phyloP scores from a whole-genome alignment of 306 rosid genomes.

The Prunus padus region DNA sequence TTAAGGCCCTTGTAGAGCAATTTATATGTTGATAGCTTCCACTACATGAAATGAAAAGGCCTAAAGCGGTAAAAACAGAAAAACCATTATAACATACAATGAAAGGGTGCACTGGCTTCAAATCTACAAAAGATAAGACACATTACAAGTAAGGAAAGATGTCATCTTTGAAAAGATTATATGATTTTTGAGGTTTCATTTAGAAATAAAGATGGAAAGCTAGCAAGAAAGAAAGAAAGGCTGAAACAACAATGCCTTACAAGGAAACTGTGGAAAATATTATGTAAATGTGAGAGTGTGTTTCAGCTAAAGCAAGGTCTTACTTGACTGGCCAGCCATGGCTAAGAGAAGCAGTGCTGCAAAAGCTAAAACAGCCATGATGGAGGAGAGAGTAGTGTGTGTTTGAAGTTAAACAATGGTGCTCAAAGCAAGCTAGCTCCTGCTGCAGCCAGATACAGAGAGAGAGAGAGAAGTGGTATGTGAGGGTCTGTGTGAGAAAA shows the following conservation, averaged over 20 bases:
- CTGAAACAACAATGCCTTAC: too few species aligned
- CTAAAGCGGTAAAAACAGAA: background rate
- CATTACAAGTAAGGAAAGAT: background rate
- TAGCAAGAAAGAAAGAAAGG: background rate
- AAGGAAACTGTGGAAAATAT: background rate
- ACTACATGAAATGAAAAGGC: background rate
- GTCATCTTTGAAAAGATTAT: background rate
- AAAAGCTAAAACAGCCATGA: conserved; percentile 56
- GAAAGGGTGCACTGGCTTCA: background rate
- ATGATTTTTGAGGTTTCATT: background rate
- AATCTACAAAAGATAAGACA: background rate
- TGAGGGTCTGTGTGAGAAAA: background rate
- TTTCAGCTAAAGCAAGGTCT: conserved; percentile 20
- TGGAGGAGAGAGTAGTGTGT: conserved; percentile 18
- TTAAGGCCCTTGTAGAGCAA: background rate
- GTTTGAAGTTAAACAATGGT: conserved; percentile 6
- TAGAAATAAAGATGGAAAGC: background rate
- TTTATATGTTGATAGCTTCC: background rate
- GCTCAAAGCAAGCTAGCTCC: conserved; percentile 4
- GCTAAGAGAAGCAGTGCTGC: conserved; percentile 52
- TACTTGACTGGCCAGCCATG: conserved; percentile 63
- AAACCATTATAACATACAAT: background rate
- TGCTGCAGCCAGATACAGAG: conserved; percentile 13
- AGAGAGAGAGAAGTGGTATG: conserved; percentile 11
- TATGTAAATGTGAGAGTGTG: background rate